These are phyloP conservation scores for Daldinia sp. DNA, from an alignment of 2,329 filamentous ascomycete genomes.

Conservation along the genomic window DNA sequence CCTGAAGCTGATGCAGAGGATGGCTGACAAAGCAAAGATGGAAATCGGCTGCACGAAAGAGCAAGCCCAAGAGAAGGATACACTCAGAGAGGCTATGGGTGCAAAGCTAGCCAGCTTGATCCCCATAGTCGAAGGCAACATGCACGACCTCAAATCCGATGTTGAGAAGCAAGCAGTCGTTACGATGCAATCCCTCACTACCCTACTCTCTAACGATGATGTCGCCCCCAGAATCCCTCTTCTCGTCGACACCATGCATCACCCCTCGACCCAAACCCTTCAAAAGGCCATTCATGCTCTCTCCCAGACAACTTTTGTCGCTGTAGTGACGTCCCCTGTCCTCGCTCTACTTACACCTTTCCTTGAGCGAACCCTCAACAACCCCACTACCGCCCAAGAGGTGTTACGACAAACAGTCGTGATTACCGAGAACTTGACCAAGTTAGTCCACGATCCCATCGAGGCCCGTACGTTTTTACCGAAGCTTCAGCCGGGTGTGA, in stretches of 20 bases:
- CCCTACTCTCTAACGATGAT: conserved; percentile 94
- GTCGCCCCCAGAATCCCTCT: conserved; percentile 91
- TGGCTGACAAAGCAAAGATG: conserved; percentile 94
- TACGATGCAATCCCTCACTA: conserved; percentile 90
- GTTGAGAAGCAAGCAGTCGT: conserved; percentile 88
- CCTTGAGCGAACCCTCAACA: conserved; percentile 92
- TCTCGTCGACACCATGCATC: conserved; percentile 92
- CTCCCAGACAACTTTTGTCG: conserved; percentile 98
- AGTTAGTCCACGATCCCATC: conserved; percentile 93
- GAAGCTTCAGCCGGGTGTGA: conserved; percentile 92
- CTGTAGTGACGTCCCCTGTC: conserved; percentile 93
- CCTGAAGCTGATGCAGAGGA: conserved; percentile 83
- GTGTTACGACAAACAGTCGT: conserved; percentile 95
- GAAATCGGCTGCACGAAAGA: conserved; percentile 80
- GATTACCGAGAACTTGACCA: conserved; percentile 97
- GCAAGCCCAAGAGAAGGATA: conserved; percentile 85
- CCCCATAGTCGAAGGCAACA: conserved; percentile 87
- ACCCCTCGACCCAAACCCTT: conserved; percentile 85
- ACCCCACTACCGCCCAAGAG: conserved; percentile 88
- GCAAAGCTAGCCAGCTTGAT: conserved; percentile 86
- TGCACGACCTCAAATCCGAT: conserved; percentile 96
- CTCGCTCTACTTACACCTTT: conserved; percentile 93
- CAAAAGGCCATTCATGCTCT: conserved; percentile 97
- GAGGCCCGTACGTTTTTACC: conserved; percentile 95
- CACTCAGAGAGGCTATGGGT: conserved; percentile 90